These are phyloP conservation scores for Cystofilobasidium macerans DNA, from an alignment of 768 basidiomycete species.

Conservation along the genomic window DNA sequence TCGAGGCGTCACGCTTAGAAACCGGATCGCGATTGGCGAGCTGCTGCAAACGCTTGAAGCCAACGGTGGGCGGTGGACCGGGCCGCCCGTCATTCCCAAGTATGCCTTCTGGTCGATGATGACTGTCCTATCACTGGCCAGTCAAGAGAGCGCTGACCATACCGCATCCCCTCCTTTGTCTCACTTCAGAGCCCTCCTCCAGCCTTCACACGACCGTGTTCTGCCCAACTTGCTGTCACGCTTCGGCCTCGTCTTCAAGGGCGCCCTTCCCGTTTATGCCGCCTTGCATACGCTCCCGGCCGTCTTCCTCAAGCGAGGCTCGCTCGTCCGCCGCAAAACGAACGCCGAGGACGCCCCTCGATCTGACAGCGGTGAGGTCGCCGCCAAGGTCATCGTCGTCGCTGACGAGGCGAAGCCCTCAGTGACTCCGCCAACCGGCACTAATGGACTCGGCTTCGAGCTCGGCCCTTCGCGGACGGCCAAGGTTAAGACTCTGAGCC, in stretches of 20 bases:
- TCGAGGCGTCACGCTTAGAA: slow-evolving; percentile 2
- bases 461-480: neutral
- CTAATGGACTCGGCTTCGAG: neutral
- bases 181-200: slow-evolving; percentile 13
- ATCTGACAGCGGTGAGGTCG: neutral
- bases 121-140: no score
- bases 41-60: neutral
- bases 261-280: slow-evolving; percentile 20
- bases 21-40: neutral
- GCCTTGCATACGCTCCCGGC: slow-evolving; percentile 20
- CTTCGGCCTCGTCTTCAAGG: slow-evolving; percentile 19
- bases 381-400: no score
- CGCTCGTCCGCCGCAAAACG: slow-evolving; percentile 4
- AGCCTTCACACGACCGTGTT: slow-evolving; percentile 9
- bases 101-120: no score
- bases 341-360: neutral
- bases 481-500: neutral
- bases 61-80: neutral
- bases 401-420: neutral
- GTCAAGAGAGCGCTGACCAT: no score
- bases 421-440: no score
- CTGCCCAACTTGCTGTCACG: slow-evolving; percentile 3
- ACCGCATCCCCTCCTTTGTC: neutral
- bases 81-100: slow-evolving; percentile 9
- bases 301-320: slow-evolving; percentile 15